phyloP scores from a whole-genome alignment of 306 rosid genomes.

The Glycine tomentella region DNA sequence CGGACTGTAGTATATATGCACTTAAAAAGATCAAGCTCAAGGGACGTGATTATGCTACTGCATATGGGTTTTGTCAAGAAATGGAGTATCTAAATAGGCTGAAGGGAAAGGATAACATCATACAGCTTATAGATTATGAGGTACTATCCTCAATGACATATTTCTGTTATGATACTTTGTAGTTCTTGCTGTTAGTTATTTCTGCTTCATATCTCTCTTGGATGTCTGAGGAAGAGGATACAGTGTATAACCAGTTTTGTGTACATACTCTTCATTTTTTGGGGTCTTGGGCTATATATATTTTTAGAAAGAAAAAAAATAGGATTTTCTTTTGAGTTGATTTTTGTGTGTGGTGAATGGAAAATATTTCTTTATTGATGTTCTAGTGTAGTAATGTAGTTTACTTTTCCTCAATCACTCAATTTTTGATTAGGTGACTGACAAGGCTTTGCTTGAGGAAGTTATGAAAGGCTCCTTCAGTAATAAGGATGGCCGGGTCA shows the following conservation, averaged over 20 bases:
- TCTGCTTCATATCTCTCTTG: slow-evolving; percentile 9
- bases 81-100: slow-evolving; percentile 87
- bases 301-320: background rate
- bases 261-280: background rate
- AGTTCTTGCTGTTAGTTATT: slow-evolving; percentile 35
- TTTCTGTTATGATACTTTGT: slow-evolving; percentile 13
- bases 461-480: slow-evolving; percentile 78
- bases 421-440: slow-evolving; percentile 77
- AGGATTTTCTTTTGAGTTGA: background rate
- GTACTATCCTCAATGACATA: slow-evolving; percentile 52
- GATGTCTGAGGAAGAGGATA: too few relatives aligned
- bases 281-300: background rate
- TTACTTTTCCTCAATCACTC: background rate
- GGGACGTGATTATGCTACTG: slow-evolving; percentile 99
- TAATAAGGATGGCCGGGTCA: slow-evolving; percentile 90
- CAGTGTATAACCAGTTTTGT: background rate
- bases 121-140: slow-evolving; percentile 96
- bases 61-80: slow-evolving; percentile 98
- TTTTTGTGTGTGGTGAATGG: background rate
- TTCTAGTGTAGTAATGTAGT: slow-evolving; percentile 25
- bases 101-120: slow-evolving; percentile 85
- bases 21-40: slow-evolving; percentile 92
- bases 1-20: slow-evolving; percentile 91
- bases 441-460: slow-evolving; percentile 80
- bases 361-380: background rate